phyloP scores from a whole-genome alignment of 768 basidiomycete species.

The Tricholoma hemisulphureum region DNA sequence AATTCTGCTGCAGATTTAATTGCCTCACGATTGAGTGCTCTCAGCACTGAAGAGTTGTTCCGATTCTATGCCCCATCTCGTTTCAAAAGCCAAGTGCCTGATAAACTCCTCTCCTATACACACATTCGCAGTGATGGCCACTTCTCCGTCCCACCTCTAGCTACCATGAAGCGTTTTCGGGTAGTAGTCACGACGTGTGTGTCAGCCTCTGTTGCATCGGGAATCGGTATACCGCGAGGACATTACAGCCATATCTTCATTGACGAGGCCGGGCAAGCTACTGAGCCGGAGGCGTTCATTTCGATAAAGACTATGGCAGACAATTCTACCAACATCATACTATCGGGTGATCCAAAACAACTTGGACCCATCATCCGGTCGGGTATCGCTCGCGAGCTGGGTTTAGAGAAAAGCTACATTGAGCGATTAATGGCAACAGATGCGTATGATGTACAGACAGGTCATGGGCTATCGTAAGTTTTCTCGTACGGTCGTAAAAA shows the following conservation, averaged over 20 bases:
- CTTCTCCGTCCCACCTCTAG: conserved; percentile 41
- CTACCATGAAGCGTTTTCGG: conserved; percentile 39
- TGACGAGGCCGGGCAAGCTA: conserved; percentile 73
- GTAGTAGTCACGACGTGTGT: conserved; percentile 67
- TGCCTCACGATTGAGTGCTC: conserved; percentile 40
- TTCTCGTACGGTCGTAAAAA: not conserved
- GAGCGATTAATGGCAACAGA: conserved; percentile 56
- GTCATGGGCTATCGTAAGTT: conserved; percentile 30
- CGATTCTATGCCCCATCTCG: conserved; percentile 57
- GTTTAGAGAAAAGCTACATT: conserved; percentile 58
- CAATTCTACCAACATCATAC: conserved; percentile 51
- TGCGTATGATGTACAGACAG: conserved; percentile 35
- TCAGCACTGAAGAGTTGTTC: conserved; percentile 42
- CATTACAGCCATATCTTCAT: conserved; percentile 69
- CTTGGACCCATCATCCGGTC: conserved; percentile 69
- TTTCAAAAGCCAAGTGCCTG: conserved; percentile 42
- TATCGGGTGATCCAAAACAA: conserved; percentile 72
- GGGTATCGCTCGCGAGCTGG: conserved; percentile 51
- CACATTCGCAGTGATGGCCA: conserved; percentile 31
- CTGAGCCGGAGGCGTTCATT: conserved; percentile 65
- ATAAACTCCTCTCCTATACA: conserved; percentile 39
- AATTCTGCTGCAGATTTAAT: conserved; percentile 67
- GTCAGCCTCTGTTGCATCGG: conserved; percentile 54
- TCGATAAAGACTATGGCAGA: conserved; percentile 60
- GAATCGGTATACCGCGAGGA: conserved; percentile 56